Base-by-base conservation (phyloP, 805 yeast species). In the Saccharomycodes ludwigii region DNA sequence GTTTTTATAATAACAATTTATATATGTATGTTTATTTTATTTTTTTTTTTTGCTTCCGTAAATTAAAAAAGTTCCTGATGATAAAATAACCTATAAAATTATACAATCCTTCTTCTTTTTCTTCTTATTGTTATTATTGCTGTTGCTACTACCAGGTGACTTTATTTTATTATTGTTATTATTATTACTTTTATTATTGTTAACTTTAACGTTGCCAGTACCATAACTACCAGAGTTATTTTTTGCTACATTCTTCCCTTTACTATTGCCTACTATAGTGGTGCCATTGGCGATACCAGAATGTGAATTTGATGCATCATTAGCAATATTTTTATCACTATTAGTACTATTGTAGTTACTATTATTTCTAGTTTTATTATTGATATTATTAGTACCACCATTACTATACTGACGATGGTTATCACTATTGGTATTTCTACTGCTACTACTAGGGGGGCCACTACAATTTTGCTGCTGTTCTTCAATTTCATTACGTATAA, bases 401-500 rank as follows among this genome's bases (percentile, higher is more conserved):
- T 14, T 24, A 14, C 15, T 24, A 18, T 27, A 12, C 5, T 12
- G 16, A n/a, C 6, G 13, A 5, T 10, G 23, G 5, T 6, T 14
- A 19, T 18, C 7, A 18, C 13, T 26, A 6, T 17, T 11, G 14
- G 16, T 6, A n/a, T 21, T 6, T 8, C 14, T 15, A 4, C 18
- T 18, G 16, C 5, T 14, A 10, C 16, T 11, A 5, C 12, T 27
- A 10, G 21, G n/a, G 7, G 25, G 21, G 1, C 21, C 14, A 19
- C 15, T 14, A 9, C 27, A 18, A 17, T 32, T 32, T 24, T 27
- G 22, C 16, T 31, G 27, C 9, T 30, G 37, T 4, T 30, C 39
- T 16, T 40, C 56, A 34, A 55, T 39, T 29, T 55, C 60, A 34
- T 55, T 54, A 37, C 60, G 45, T 8, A 53, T 82, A 36, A 86